Base-by-base conservation (phyloP, 306 rosid genomes). In the Acacia confusa region DNA sequence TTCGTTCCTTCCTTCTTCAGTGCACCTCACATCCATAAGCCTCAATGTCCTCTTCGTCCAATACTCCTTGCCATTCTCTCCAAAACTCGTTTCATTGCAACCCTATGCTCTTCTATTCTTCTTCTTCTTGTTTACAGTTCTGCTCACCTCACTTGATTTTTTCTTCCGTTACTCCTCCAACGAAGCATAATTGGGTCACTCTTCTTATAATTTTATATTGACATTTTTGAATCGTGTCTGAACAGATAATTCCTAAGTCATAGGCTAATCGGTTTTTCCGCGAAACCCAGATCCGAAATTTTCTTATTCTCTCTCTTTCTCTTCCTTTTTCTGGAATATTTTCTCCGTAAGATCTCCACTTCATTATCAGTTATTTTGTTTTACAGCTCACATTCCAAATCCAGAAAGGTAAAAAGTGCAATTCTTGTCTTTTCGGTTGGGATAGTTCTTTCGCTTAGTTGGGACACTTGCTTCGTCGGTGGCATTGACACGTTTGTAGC, bases 211-310 rank as follows among this genome's bases (percentile, higher is more conserved):
- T 72, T 7, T 45, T 16, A 25, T 12, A 16, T 52, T 17, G 1
- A 28, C 27, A 50, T 71, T 45, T 71, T 45, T 2, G 44, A 50
- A 48, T 24, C 27, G 41, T 48, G 7, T 72, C 44, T 27, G 20
- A 17, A 28, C 64, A 40, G 28, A 9, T 34, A 72, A 30, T 72
- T 5, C 19, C 7, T 72, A 3, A 65, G 32, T 65, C 24, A 30
- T 17, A 6, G 91, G 89, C 79, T 24, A 11, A 9, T 82, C 81
- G 85, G 47, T 12, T 63, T 77, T 84, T 2, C 72, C 68, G 89
- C 83, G 20, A 22, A 57, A 81, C 72, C 87, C 81, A 76, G 92
- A 86, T 82, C 88, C 90, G 78, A 72, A 82, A 80, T 55, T 70
- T 76, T 76, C 86, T 85, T 74, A 38, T 82, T 20, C 14, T 72